Evolutionary conservation across 352 stramenopile species (phyloP), one percentile per base, ranked within the genome.

Genomic region (Globisporangium echinulatum): DNA sequence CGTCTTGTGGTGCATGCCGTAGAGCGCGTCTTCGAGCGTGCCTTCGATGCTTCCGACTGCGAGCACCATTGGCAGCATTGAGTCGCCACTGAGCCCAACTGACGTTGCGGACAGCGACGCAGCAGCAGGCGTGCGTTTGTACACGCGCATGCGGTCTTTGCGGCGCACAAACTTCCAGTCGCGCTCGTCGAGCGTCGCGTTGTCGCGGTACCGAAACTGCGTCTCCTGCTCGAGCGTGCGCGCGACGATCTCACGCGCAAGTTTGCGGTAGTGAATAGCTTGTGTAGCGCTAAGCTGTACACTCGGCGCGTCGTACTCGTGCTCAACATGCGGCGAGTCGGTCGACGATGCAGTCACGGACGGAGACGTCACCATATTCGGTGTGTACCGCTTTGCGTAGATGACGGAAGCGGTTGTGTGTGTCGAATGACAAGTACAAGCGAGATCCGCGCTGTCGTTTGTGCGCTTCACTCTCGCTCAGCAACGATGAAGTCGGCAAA

Each of bases 211-310:
- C 8, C 69, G 69, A 15, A 67, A 72, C 14, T 64, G 53, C 15
- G 65, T 77, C 60, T 84, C 77, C 9, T 79, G 74, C 14, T 69
- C 64, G n/a, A 87, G 62, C 2, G 77, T 82, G 51, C 69, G 62
- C 3, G 58, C 60, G 2, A 87, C 68, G 50, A 84, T 74, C 51
- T 72, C 74, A 38, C 71, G 66, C 0, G 68, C 70, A 10, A 82
- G 48, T 9, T 62, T 37, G 25, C 70, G 68, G 54, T 71, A 80
- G 25, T 33, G 25, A 33, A 1, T 33, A 33, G 25, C 25, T 33
- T 33, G 25, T 33, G 25, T 33, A 33, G 25, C 25, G 25, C 25
- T 33, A 33, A 33, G 25, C 25, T 33, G 25, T 33, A 33, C 25
- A 33, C 25, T 33, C 25, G 25, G 25, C 25, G 25, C 25, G 25